A percentile compares a stretch with the other conserved stretches of the same genome.
Conservation (phyloP, 1,139 yeast species). For the Kurtzmaniella quercitrusa region DNA sequence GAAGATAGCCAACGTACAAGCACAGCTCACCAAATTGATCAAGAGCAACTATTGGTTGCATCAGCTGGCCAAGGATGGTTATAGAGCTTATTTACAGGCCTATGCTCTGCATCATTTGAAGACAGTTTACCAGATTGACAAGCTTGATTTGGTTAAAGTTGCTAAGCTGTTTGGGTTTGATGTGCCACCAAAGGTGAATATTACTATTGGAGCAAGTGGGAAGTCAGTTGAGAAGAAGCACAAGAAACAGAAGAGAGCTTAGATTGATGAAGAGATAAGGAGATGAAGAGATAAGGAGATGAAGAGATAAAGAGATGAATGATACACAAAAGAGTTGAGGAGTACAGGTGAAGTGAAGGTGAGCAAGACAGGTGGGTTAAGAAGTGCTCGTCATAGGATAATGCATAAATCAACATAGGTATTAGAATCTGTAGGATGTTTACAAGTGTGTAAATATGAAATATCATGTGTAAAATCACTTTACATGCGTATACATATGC, state of each 20-base stretch:
- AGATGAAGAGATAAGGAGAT: too few relatives aligned
- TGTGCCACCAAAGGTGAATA: slow-evolving; percentile 95
- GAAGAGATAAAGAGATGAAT: too few relatives aligned
- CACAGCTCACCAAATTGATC: slow-evolving; percentile 86
- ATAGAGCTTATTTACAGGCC: slow-evolving; percentile 93
- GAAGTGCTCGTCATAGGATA: not conserved
- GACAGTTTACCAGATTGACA: slow-evolving; percentile 93
- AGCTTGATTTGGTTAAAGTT: slow-evolving; percentile 87
- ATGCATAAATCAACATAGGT: not conserved
- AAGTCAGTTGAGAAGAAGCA: slow-evolving; percentile 52
- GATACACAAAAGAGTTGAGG: too few relatives aligned
- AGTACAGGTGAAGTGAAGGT: too few relatives aligned
- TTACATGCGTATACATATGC: too few relatives aligned
- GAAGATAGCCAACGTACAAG: slow-evolving; percentile 93
- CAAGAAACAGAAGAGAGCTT: slow-evolving; percentile 42
- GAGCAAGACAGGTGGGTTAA: too few relatives aligned
- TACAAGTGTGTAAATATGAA: too few relatives aligned
- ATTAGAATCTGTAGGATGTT: too few relatives aligned
- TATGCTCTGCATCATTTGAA: slow-evolving; percentile 95
- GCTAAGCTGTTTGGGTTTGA: slow-evolving; percentile 94
- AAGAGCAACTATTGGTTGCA: slow-evolving; percentile 91
- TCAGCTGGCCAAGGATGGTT: slow-evolving; percentile 96
- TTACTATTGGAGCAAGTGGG: slow-evolving; percentile 91
- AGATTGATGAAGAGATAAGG: slow-evolving; percentile 2
- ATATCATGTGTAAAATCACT: too few relatives aligned